Percentiles rank a stretch among this genome's conserved stretches.
Evolutionary conservation across 441 rosid genomes (phyloP).

Genomic region (Omphalea diandra): DNA sequence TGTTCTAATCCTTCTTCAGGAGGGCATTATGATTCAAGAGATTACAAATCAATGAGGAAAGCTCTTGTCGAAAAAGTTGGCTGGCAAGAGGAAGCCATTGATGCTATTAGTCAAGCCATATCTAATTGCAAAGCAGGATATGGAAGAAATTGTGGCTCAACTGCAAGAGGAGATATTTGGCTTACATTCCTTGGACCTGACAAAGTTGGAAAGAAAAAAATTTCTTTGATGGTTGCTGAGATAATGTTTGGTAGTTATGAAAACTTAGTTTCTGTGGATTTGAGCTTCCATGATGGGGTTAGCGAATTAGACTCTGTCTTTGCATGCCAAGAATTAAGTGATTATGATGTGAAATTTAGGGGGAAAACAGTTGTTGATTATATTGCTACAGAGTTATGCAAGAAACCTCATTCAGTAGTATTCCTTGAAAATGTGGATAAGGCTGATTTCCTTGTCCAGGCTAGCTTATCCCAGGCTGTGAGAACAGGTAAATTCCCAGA

Average conservation of each 20-base stretch:
- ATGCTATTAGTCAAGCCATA: conserved; percentile 43
- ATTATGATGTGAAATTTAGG: conserved; percentile 39
- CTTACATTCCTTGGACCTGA: conserved; percentile 82
- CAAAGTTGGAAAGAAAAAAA: conserved; percentile 56
- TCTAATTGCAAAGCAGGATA: conserved; percentile 37
- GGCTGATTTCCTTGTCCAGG: conserved; percentile 53
- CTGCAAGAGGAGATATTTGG: conserved; percentile 54
- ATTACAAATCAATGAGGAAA: conserved; percentile 52
- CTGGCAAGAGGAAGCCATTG: conserved; percentile 67
- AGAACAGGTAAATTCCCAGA: conserved; percentile 60
- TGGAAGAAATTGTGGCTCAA: conserved; percentile 18
- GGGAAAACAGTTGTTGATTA: conserved; percentile 59
- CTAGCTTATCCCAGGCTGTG: conserved; percentile 51
- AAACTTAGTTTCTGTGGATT: conserved; percentile 49
- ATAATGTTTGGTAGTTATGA: conserved; percentile 43
- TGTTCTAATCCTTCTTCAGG: conserved; percentile 27
- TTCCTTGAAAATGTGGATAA: conserved; percentile 73
- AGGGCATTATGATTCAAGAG: conserved; percentile 29
- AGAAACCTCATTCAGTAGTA: conserved; percentile 51
- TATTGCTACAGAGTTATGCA: conserved; percentile 54
- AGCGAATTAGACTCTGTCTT: conserved; percentile 26
- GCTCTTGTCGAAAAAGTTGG: conserved; percentile 52
- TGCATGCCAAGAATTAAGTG: conserved; percentile 27
- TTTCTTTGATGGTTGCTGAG: conserved; percentile 68
- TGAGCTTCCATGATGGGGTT: conserved; percentile 36